Base-by-base conservation (phyloP, 2,329 filamentous ascomycete genomes). In the Fusarium kyushuense region DNA sequence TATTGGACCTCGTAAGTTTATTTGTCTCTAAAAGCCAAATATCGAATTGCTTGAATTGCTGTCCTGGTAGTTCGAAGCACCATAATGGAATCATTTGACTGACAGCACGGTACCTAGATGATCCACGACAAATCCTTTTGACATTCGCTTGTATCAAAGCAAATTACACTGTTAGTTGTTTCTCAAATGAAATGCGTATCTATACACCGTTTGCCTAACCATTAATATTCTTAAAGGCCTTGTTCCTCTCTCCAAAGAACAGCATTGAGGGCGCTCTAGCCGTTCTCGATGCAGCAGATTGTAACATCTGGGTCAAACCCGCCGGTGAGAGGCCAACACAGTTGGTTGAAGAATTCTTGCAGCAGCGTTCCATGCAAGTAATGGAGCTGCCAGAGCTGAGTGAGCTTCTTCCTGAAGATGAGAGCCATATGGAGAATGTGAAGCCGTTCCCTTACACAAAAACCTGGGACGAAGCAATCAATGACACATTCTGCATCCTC, bases 401-500 rank as follows among this genome's bases (percentile, higher is more conserved):
- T 10, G 66, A 75, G 3, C 74, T 80, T 43, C 69, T 77, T 4
- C 33, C 33, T 7, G 59, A 72, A 7, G 45, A 65, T 6, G 52
- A 67, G 3, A 27, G 46, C 5, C 9, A 5, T 1, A 35, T 35
- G 10, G 33, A n/a, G 3, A n/a, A 3, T 52, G 58, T 0, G 13
- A 70, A 32, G 57, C 33, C 65, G 10, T 79, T 75, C 25, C 63
- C 60, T 0, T 81, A 79, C 11, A 16, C 67, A 6, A 78, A 76
- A 46, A 74, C 68, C 6, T 81, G 75, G 27, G 74, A 76, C 3
- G 68, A 77, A 6, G 78, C 76, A 7, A 65, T 63, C 0, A 65
- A 76, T 23, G 79, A 81, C 3, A 76, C 77, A 1, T 78, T 81
- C 11, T 74, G 78, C 38, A 73, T 79, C 21, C 54, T 81, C 2